Conservation (phyloP, 78 protist genomes). For the Planoprotostelium fungivorum region DNA sequence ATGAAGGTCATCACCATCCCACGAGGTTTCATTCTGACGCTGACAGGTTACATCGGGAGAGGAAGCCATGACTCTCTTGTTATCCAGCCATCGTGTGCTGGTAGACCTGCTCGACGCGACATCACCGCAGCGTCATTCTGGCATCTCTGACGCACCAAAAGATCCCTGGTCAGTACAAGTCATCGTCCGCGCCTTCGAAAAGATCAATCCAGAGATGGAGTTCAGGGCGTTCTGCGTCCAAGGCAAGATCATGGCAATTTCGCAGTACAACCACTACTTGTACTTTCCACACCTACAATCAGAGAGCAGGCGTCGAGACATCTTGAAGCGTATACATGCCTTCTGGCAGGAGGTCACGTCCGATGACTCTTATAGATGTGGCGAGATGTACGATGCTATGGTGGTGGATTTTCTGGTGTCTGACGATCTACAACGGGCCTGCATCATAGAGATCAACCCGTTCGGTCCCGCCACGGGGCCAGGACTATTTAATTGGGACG, state of each 20-base stretch:
- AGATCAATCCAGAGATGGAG: conserved; percentile 12
- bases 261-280: conserved; percentile 14
- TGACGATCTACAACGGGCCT: conserved; percentile 1
- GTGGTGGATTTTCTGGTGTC: background rate
- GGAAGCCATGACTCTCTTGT: conserved; percentile 6
- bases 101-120: conserved; percentile 4
- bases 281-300: conserved; percentile 8
- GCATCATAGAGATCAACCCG: background rate
- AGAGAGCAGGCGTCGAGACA: background rate
- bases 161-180: background rate
- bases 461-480: background rate
- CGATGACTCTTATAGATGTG: background rate
- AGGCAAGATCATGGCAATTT: conserved; percentile 19
- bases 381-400: background rate
- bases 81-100: conserved; percentile 4
- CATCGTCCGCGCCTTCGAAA: conserved; percentile 4
- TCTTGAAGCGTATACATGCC: background rate
- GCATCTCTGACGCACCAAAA: conserved; percentile 3
- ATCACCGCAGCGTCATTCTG: conserved; percentile 2
- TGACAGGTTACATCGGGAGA: conserved; percentile 10
- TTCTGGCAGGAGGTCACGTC: background rate
- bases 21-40: background rate
- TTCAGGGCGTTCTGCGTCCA: background rate
- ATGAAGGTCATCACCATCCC: background rate
- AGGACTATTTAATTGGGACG: background rate